A percentile compares a stretch with the other conserved stretches of the same genome.
These are phyloP conservation scores for Chaetomium sp. DNA, from an alignment of 2,329 filamentous ascomycete species.

Conservation along the genomic window DNA sequence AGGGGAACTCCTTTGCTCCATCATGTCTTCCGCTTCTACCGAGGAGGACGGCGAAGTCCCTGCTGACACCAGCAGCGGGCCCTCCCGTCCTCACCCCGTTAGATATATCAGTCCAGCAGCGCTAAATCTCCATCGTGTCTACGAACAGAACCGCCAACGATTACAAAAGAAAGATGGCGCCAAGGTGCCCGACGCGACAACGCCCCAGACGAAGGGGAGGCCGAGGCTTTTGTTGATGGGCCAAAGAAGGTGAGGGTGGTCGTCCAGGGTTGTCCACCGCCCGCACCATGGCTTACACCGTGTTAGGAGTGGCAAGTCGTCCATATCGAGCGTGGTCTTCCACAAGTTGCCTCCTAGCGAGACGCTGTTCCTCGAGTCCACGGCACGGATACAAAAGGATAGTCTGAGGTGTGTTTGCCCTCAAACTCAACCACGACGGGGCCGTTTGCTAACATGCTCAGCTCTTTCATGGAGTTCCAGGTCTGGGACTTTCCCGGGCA, in stretches of 20 bases:
- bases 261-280: not conserved
- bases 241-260: constrained; percentile 71
- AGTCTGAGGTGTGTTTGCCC: constrained; percentile 76
- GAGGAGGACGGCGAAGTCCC: constrained; percentile 26
- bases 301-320: constrained; percentile 90
- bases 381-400: constrained; percentile 90
- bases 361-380: constrained; percentile 93
- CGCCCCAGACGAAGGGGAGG: constrained; percentile 63
- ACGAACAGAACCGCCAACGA: constrained; percentile 61
- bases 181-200: constrained; percentile 50
- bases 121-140: constrained; percentile 65
- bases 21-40: constrained; percentile 35
- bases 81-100: constrained; percentile 40
- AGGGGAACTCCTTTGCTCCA: not conserved
- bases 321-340: constrained; percentile 98
- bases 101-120: constrained; percentile 57
- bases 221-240: constrained; percentile 93
- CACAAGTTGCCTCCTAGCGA: constrained; percentile 96
- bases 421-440: not conserved
- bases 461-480: constrained; percentile 99
- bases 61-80: constrained; percentile 21
- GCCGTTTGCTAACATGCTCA: constrained; percentile 45
- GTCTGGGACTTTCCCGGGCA: constrained; percentile 98
- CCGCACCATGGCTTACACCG: not conserved
- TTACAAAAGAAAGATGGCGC: constrained; percentile 53